Conservation (phyloP, 371 early-diverging fungal species). For the Nematocida ausubeli region DNA sequence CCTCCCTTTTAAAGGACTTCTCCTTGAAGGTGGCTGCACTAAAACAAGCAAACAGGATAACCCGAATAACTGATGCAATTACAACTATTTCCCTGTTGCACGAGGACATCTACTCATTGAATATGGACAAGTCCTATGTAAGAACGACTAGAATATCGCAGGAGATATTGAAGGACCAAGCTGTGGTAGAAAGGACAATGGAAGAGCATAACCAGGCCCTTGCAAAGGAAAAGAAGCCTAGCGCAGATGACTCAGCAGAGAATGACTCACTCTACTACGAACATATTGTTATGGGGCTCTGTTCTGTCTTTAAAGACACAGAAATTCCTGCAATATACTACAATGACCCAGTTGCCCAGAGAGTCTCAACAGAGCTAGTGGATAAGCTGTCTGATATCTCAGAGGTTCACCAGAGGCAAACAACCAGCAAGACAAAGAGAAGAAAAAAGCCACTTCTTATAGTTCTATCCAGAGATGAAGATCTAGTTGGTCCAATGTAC, state of each 20-base stretch:
- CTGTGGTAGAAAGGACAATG: background rate
- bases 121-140: slow-evolving; percentile 74
- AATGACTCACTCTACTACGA: background rate
- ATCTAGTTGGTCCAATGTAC: slow-evolving; percentile 81
- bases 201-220: background rate
- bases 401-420: background rate
- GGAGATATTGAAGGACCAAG: background rate
- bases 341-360: background rate
- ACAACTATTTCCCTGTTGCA: slow-evolving; percentile 83
- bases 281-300: background rate
- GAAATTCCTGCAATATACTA: background rate
- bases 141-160: background rate
- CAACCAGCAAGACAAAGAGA: background rate
- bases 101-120: slow-evolving; percentile 84
- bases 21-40: slow-evolving; percentile 70
- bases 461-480: slow-evolving; percentile 84
- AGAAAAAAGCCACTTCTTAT: slow-evolving; percentile 73
- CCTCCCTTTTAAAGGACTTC: slow-evolving; percentile 83
- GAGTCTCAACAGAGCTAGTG: background rate
- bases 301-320: background rate
- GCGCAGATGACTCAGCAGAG: background rate
- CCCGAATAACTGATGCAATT: slow-evolving; percentile 84
- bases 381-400: slow-evolving; percentile 1
- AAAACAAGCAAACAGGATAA: slow-evolving; percentile 53
- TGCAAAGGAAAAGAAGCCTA: background rate